A percentile compares a stretch with the other conserved stretches of the same genome.
Conservation (phyloP, 75 land plant species). For the Azolla pinnata region DNA sequence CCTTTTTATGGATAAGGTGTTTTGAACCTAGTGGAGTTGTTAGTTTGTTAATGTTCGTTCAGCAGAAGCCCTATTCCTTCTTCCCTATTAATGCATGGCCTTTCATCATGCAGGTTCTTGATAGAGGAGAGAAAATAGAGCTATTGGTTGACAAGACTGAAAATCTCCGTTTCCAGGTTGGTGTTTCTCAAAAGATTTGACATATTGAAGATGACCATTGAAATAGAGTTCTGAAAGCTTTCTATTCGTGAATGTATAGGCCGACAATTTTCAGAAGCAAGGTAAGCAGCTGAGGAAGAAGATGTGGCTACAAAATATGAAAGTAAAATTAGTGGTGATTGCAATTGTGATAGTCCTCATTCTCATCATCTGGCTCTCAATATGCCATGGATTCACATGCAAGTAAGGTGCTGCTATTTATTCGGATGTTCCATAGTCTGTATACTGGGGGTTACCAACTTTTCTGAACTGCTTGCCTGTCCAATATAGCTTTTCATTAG, state of each 20-base stretch:
- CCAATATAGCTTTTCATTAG: no score
- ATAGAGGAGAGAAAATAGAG: slow-evolving; percentile 78
- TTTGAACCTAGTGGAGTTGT: no score
- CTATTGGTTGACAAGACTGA: slow-evolving; percentile 76
- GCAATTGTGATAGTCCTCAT: slow-evolving; percentile 46
- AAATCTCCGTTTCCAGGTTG: slow-evolving; percentile 76
- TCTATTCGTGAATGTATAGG: slow-evolving; percentile 20
- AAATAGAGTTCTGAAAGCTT: not conserved
- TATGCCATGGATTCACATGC: slow-evolving; percentile 47
- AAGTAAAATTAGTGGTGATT: slow-evolving; percentile 52
- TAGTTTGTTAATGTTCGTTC: no score
- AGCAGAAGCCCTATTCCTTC: not conserved
- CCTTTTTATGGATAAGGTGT: no score
- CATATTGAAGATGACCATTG: no score
- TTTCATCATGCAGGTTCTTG: slow-evolving; percentile 41
- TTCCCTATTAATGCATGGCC: not conserved
- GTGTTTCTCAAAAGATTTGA: no score
- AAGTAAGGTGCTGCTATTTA: not conserved
- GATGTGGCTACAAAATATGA: slow-evolving; percentile 69
- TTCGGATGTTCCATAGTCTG: not conserved
- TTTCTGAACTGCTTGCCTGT: no score
- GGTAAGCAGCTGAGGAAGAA: slow-evolving; percentile 47
- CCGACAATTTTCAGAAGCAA: slow-evolving; percentile 49
- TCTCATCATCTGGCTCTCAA: slow-evolving; percentile 46
- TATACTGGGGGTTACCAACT: no score